These are phyloP conservation scores for Aspergillus sp. DNA, from an alignment of 2,329 filamentous ascomycete genomes.

Conservation along the genomic window DNA sequence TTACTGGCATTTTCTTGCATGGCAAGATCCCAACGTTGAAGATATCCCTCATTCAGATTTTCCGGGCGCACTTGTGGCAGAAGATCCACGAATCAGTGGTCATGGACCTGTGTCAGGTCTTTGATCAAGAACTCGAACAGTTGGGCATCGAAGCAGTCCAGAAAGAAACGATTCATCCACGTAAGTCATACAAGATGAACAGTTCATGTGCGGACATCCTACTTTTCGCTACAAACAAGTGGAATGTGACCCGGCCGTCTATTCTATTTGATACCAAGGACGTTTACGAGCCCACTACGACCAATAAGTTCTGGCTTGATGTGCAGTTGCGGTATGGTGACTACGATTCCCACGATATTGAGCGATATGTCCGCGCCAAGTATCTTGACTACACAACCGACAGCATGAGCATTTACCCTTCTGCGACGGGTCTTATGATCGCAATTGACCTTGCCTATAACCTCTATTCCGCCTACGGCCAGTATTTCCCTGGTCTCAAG, in stretches of 20 bases:
- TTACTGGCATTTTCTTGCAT: conserved; percentile 98
- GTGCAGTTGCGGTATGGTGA: conserved; percentile 96
- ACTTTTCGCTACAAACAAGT: conserved; percentile 96
- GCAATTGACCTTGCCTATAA: conserved; percentile 98
- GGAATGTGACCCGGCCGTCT: conserved; percentile 95
- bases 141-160: conserved; percentile 96
- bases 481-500: conserved; percentile 98
- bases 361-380: conserved; percentile 95
- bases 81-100: conserved; percentile 99
- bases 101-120: conserved; percentile 98
- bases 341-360: conserved; percentile 98
- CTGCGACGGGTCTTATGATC: conserved; percentile 95
- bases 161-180: conserved; percentile 97
- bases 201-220: conserved; percentile 97
- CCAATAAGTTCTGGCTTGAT: conserved; percentile 99
- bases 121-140: conserved; percentile 95
- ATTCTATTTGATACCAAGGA: conserved; percentile 96
- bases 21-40: conserved; percentile 98
- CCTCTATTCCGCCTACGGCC: conserved; percentile 94
- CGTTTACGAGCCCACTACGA: conserved; percentile 87
- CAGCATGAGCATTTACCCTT: conserved; percentile 98
- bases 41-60: conserved; percentile 98
- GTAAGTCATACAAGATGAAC: conserved; percentile 99
- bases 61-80: conserved; percentile 99
- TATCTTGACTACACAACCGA: conserved; percentile 99